Evolutionary conservation across 176 grass and related monocot species (phyloP), one percentile per base, ranked within the genome.

Genomic region (Dactylis glomerata): DNA sequence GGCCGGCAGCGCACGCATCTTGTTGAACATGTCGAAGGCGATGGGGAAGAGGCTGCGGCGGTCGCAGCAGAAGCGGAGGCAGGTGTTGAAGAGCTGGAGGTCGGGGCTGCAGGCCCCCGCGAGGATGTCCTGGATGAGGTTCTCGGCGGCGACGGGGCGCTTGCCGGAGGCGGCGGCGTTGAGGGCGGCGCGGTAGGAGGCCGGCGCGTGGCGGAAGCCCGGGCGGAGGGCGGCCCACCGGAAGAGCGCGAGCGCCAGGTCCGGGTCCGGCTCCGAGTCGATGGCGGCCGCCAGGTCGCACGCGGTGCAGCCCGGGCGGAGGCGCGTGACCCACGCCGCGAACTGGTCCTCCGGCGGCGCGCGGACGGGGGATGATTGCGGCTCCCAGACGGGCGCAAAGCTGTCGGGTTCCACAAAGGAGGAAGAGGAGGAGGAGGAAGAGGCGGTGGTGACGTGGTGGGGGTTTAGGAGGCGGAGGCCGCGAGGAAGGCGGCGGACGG

Each of bases 21-120:
- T 92, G 83, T 99, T 99, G 90, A 93, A 94, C 42, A 96, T 76
- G 88, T 99, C 91, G 77, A 99, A 99, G 62, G 88, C 91, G 34
- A 92, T 72, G 57, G 91, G 89, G 81, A 99, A 96, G 77, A 99
- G 91, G 81, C 81, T 87, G 77, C 86, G 89, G 65, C 91, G 91
- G 81, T 71, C 87, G 83, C 87, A 95, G 86, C 88, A 99, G 89
- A 99, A 99, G 58, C 88, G 84, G 88, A 95, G 85, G 91, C 84
- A 90, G 38, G 83, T 68, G 74, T 94, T 95, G 89, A 96, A 81
- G 77, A 98, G 93, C 0, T 50, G 27, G 38, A 92, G 87, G 27
- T 98, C 93, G 3, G 88, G 91, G 23, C 81, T 1, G 83, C 89
- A 95, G 44, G 93, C 96, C 32, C 96, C 96, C 37, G 88, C 83